phyloP scores from a whole-genome alignment of 306 rosid species.

The Quercus aquifolioides region DNA sequence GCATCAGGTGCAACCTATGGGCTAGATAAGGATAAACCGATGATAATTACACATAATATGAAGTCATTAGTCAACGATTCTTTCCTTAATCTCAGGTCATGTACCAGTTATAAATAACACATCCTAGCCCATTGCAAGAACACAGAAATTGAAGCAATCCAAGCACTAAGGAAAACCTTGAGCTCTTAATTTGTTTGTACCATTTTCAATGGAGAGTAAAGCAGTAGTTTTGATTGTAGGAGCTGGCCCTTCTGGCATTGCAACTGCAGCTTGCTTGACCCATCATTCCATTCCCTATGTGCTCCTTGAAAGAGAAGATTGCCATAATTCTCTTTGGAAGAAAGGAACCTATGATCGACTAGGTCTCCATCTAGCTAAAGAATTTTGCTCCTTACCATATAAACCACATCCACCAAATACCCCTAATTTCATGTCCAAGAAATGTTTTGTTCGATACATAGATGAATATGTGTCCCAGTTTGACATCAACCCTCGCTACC shows the following conservation, averaged over 20 bases:
- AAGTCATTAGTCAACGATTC: too few relatives aligned
- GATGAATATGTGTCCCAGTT: constrained; percentile 30
- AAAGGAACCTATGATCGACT: constrained; percentile 45
- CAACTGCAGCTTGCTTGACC: constrained; percentile 34
- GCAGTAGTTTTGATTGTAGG: constrained; percentile 28
- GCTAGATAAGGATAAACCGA: too few relatives aligned
- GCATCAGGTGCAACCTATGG: too few relatives aligned
- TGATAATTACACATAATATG: too few relatives aligned
- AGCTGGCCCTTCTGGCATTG: constrained; percentile 53
- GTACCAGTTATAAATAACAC: too few relatives aligned
- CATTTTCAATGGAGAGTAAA: not conserved
- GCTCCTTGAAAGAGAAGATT: constrained; percentile 47
- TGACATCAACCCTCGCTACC: constrained; percentile 28
- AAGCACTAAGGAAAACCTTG: too few relatives aligned
- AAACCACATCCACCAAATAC: constrained; percentile 17
- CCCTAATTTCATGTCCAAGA: constrained; percentile 32
- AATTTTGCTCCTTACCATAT: constrained; percentile 33
- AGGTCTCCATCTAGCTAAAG: constrained; percentile 39
- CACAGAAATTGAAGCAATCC: too few relatives aligned
- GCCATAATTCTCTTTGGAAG: constrained; percentile 49
- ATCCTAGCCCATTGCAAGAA: too few relatives aligned
- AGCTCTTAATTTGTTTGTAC: too few relatives aligned
- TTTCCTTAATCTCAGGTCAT: too few relatives aligned
- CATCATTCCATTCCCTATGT: constrained; percentile 26
- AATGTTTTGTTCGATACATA: constrained; percentile 22